phyloP scores from a whole-genome alignment of 768 basidiomycete species.

The Russula dissimulans region DNA sequence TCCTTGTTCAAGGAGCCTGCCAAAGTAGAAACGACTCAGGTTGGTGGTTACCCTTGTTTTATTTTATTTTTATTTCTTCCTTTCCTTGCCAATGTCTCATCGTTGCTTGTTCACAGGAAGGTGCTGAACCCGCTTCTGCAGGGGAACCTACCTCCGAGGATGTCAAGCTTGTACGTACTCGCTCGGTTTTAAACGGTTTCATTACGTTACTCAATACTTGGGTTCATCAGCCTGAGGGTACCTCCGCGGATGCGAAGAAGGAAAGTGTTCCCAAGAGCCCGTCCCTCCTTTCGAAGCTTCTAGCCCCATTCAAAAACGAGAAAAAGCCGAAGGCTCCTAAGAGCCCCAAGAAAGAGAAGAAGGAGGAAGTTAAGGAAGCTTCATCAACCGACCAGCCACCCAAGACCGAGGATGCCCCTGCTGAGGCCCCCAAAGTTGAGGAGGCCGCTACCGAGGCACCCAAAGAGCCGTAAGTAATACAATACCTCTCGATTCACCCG shows the following conservation, averaged over 20 bases:
- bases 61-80: neutral
- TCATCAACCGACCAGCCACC: slow-evolving; percentile 33
- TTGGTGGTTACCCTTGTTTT: slow-evolving; percentile 19
- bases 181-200: slow-evolving; percentile 30
- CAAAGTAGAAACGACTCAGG: slow-evolving; percentile 35
- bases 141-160: slow-evolving; percentile 29
- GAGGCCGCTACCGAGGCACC: slow-evolving; percentile 35
- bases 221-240: slow-evolving; percentile 35
- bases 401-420: slow-evolving; percentile 40
- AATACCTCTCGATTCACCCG: neutral
- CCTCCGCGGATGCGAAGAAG: slow-evolving; percentile 47
- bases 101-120: slow-evolving; percentile 27
- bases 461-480: slow-evolving; percentile 56
- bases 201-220: neutral
- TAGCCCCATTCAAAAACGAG: slow-evolving; percentile 61
- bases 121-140: slow-evolving; percentile 31
- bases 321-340: slow-evolving; percentile 45
- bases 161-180: slow-evolving; percentile 28
- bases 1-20: slow-evolving; percentile 29
- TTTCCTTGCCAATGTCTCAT: neutral
- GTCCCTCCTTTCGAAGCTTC: slow-evolving; percentile 62
- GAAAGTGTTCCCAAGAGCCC: slow-evolving; percentile 79
- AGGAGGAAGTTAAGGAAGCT: slow-evolving; percentile 50
- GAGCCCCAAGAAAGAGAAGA: slow-evolving; percentile 67
- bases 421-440: slow-evolving; percentile 47